These are phyloP conservation scores for Teratosphaeria epicoccoides DNA, from an alignment of 2,329 filamentous ascomycete genomes.

Conservation along the genomic window DNA sequence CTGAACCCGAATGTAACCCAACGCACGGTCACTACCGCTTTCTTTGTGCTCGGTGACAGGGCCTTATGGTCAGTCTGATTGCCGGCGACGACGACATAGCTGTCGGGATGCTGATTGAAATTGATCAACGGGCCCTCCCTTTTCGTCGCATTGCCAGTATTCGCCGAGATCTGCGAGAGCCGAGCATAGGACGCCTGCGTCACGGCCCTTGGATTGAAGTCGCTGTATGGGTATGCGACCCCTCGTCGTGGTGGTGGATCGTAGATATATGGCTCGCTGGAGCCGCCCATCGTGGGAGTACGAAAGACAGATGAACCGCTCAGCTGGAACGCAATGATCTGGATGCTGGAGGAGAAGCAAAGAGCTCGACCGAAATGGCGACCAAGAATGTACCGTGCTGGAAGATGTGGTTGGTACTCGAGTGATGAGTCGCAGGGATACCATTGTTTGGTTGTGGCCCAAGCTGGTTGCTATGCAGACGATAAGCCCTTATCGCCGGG, in stretches of 20 bases:
- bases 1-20: slow-evolving; percentile 59
- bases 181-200: slow-evolving; percentile 61
- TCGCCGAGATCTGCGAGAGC: slow-evolving; percentile 41
- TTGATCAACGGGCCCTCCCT: slow-evolving; percentile 65
- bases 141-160: slow-evolving; percentile 46
- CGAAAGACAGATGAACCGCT: neutral
- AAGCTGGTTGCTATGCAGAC: neutral
- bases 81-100: slow-evolving; percentile 55
- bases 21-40: slow-evolving; percentile 58
- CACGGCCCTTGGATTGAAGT: slow-evolving; percentile 80
- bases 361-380: too few species aligned
- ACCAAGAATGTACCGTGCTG: neutral
- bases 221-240: slow-evolving; percentile 41
- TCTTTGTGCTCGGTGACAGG: slow-evolving; percentile 61
- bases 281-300: neutral
- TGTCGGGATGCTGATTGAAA: slow-evolving; percentile 78
- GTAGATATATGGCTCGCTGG: slow-evolving; percentile 27
- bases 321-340: neutral
- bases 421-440: neutral
- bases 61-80: slow-evolving; percentile 51
- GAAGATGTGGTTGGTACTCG: neutral
- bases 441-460: neutral
- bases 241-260: slow-evolving; percentile 35
- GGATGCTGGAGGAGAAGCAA: slow-evolving; percentile 6
- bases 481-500: neutral